A percentile compares a stretch with the other conserved stretches of the same genome.
phyloP scores from a whole-genome alignment of 2,329 filamentous ascomycete genomes.

The Fusarium floridanum region DNA sequence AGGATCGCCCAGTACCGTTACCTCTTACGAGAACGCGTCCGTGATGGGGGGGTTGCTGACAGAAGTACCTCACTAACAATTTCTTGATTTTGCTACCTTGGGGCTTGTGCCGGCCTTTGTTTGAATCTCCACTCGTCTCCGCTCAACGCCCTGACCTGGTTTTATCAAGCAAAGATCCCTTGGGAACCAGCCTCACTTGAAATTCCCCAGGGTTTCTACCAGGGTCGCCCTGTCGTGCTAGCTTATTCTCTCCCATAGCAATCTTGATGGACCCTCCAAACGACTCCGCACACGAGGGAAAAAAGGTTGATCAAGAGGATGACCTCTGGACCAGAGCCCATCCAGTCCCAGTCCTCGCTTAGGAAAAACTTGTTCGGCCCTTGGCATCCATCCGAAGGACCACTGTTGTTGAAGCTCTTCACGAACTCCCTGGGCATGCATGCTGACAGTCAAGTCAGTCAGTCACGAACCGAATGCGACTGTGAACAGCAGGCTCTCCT shows the following conservation, averaged over 20 bases:
- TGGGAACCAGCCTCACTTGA: conserved; percentile 35
- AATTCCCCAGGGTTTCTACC: conserved; percentile 36
- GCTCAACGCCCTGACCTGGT: conserved; percentile 9
- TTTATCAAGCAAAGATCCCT: conserved; percentile 31
- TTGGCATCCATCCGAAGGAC: conserved; percentile 6
- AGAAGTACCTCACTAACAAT: conserved; percentile 58
- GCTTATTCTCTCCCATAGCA: conserved; percentile 20
- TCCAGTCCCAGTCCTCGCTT: conserved; percentile 5
- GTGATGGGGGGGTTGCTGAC: conserved; percentile 31
- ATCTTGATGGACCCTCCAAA: conserved; percentile 15
- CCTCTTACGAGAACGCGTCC: conserved; percentile 46
- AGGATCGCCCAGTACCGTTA: conserved; percentile 48
- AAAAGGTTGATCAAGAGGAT: neutral
- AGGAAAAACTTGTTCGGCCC: conserved; percentile 13
- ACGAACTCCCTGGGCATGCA: neutral
- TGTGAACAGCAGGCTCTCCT: neutral
- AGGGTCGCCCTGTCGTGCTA: conserved; percentile 32
- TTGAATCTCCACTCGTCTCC: conserved; percentile 28
- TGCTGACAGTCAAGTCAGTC: neutral
- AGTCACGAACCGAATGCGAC: conserved; percentile 6
- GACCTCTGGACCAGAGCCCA: neutral
- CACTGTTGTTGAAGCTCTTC: conserved; percentile 14
- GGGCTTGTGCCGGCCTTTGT: conserved; percentile 7
- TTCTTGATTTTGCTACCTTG: conserved; percentile 36
- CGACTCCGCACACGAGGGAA: conserved; percentile 23